These are phyloP conservation scores for Trametes pubescens DNA, from an alignment of 1,284 basidiomycete genomes.

Conservation along the genomic window DNA sequence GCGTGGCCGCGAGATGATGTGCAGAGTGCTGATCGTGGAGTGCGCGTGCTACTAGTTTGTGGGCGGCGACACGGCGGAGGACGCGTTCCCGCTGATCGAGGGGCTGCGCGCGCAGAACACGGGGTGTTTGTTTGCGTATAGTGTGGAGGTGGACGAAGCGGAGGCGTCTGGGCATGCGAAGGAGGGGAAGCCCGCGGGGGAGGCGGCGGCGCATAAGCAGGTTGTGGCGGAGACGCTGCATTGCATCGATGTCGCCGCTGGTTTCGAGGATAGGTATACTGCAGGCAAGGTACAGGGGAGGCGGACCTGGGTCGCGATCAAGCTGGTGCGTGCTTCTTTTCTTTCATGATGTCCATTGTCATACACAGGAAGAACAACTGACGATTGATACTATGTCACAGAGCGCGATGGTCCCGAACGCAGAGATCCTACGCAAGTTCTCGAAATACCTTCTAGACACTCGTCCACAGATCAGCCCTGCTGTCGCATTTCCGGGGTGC, in stretches of 20 bases:
- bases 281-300: slow-evolving; percentile 36
- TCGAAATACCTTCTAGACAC: slow-evolving; percentile 60
- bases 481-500: slow-evolving; percentile 72
- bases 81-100: slow-evolving; percentile 71
- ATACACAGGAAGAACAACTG: too few species aligned
- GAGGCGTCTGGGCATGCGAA: slow-evolving; percentile 49
- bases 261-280: slow-evolving; percentile 74
- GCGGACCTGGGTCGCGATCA: slow-evolving; percentile 86
- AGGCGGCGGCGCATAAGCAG: slow-evolving; percentile 58
- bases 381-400: slow-evolving; percentile 34
- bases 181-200: slow-evolving; percentile 24
- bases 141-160: slow-evolving; percentile 81
- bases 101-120: slow-evolving; percentile 71
- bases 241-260: slow-evolving; percentile 79
- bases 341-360: not conserved
- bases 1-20: not conserved
- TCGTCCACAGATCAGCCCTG: slow-evolving; percentile 41
- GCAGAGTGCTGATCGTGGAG: not conserved
- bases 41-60: slow-evolving; percentile 74
- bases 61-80: slow-evolving; percentile 83
- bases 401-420: slow-evolving; percentile 69
- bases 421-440: slow-evolving; percentile 60
- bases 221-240: slow-evolving; percentile 76
- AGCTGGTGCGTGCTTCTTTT: slow-evolving; percentile 62
- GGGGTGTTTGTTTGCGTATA: slow-evolving; percentile 86